Evolutionary conservation across 805 yeast genomes (phyloP).

Genomic region (Wickerhamiella musiphila): DNA sequence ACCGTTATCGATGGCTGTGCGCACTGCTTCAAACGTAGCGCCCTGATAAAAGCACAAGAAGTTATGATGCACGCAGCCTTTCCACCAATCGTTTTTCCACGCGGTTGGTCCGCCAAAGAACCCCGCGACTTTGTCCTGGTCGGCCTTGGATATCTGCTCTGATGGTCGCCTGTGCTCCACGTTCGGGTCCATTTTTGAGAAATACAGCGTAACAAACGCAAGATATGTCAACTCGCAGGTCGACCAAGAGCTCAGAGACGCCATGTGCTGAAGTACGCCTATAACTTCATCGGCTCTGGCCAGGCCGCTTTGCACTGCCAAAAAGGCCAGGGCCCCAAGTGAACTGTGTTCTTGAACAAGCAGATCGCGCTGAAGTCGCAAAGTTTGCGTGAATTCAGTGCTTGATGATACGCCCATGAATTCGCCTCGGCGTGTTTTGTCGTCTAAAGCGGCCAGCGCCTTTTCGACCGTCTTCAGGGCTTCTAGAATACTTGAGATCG

Average conservation of each 20-base stretch:
- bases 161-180: too few species aligned
- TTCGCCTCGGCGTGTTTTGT: slow-evolving; percentile 32
- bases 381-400: slow-evolving; percentile 30
- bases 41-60: slow-evolving; percentile 8
- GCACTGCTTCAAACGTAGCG: slow-evolving; percentile 13
- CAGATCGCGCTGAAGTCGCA: slow-evolving; percentile 44
- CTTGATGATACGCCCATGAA: slow-evolving; percentile 32
- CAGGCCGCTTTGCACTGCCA: slow-evolving; percentile 24
- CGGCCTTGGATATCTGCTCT: too few species aligned
- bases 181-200: slow-evolving; percentile 2
- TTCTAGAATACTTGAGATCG: slow-evolving; percentile 30
- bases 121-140: too few species aligned
- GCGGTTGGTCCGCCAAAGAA: too few species aligned
- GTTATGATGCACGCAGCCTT: slow-evolving; percentile 15
- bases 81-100: slow-evolving; percentile 18
- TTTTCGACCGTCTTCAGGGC: slow-evolving; percentile 44
- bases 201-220: slow-evolving; percentile 29
- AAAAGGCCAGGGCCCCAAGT: slow-evolving; percentile 43
- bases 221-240: slow-evolving; percentile 39
- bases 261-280: slow-evolving; percentile 29
- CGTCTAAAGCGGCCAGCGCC: slow-evolving; percentile 33
- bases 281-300: slow-evolving; percentile 23
- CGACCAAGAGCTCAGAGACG: slow-evolving; percentile 40
- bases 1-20: slow-evolving; percentile 21
- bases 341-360: slow-evolving; percentile 52